Evolutionary conservation across 1,139 yeast genomes (phyloP).

Genomic region (Yamadazyma dendronema): DNA sequence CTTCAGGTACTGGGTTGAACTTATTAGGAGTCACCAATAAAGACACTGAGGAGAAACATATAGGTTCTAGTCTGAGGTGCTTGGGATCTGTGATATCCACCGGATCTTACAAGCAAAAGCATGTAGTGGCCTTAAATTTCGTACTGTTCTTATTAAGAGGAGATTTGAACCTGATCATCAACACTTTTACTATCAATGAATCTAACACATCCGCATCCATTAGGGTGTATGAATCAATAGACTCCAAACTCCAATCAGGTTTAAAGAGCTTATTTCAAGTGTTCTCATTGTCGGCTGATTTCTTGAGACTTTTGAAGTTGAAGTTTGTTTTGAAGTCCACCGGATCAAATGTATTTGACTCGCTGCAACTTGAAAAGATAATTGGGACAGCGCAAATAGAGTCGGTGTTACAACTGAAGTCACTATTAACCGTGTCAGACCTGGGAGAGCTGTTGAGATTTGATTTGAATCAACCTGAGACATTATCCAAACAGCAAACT

Average conservation of each 20-base stretch:
- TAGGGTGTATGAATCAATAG: conserved; percentile 14
- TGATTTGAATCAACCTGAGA: background rate
- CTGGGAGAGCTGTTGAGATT: background rate
- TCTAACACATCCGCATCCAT: conserved; percentile 14
- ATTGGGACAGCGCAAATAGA: background rate
- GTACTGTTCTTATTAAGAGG: conserved; percentile 7
- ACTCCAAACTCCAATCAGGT: conserved; percentile 15
- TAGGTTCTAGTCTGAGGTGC: background rate
- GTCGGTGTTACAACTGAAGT: conserved; percentile 4
- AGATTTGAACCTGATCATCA: conserved; percentile 6
- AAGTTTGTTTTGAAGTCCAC: conserved; percentile 19
- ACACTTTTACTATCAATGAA: conserved; percentile 5
- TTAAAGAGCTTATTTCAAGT: conserved; percentile 18
- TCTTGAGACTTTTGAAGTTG: conserved; percentile 20
- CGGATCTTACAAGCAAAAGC: conserved; percentile 37
- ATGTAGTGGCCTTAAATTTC: conserved; percentile 12
- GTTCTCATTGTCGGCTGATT: conserved; percentile 17
- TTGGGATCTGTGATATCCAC: conserved; percentile 26
- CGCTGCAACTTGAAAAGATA: conserved; percentile 2
- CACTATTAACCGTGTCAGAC: background rate
- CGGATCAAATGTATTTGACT: conserved; percentile 14
- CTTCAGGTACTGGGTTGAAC: conserved; percentile 9
- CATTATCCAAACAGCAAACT: background rate
- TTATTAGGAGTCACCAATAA: conserved; percentile 3
- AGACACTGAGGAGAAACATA: conserved; percentile 7